Evolutionary conservation across 2,329 filamentous ascomycete genomes (phyloP), one percentile per base, ranked within the genome.

Genomic region (Ramularia endophylla): DNA sequence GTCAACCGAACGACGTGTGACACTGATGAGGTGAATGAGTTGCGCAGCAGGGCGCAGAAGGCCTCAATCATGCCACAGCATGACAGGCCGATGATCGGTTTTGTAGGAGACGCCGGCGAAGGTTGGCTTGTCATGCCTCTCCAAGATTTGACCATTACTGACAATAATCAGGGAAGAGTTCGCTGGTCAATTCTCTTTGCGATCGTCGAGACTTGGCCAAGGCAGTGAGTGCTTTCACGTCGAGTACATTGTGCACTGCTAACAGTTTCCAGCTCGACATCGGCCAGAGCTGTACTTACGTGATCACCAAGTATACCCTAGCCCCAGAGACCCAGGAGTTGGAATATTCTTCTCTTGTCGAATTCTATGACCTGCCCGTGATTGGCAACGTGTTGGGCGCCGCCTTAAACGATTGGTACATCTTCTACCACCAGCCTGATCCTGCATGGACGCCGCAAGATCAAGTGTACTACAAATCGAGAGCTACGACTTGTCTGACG

Each of bases 161-260:
- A 30, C 11, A 4, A 30, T 15, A 12, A 5, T 5, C 38, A 22
- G 56, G 56, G 0, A 57, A 59, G 36, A 54, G 50, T 41, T 55
- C 50, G 1, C 36, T 57, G 0, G 28, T 59, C 6, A 58, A 56
- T 28, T 43, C 51, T 0, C 5, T 60, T 5, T 35, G 46, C 5
- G 52, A 51, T 16, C 38, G 41, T 2, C 43, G 42, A 1, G 29
- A 45, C 15, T 27, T 59, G 1, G 49, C 58, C 12, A 52, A 46
- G 35, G 44, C 49, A 17, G 44, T 30, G 11, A 5, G 28, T 30
- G 16, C 5, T 30, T 30, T 5, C 28, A 30, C 16, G 28, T n/a
- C n/a, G 16, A 4, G 28, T n/a, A 4, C 11, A 15, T 4, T 4
- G 5, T 4, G 4, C 28, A n/a, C 16, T 12, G 4, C 28, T 30